Percentiles rank a stretch among this genome's conserved stretches.
phyloP scores from a whole-genome alignment of 495 filamentous ascomycete genomes.

The Elaphomyces granulatus region DNA sequence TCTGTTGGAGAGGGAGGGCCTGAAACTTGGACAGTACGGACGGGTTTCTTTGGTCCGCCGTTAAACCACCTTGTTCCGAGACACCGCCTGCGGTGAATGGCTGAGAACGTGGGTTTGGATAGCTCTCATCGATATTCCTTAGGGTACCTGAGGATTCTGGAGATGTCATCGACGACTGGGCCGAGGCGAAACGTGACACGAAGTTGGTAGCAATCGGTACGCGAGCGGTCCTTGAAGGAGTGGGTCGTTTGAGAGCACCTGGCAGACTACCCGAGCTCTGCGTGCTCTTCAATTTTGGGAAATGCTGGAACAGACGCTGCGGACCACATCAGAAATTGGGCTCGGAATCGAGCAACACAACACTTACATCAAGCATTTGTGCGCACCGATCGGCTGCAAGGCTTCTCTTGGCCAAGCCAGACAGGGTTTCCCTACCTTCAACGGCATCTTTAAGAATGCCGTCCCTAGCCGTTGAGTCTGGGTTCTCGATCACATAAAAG shows the following conservation, averaged over 20 bases:
- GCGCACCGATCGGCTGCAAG: conserved; percentile 80
- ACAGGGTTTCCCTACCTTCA: conserved; percentile 70
- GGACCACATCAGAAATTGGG: too few relatives aligned
- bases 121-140: conserved; percentile 22
- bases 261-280: conserved; percentile 25
- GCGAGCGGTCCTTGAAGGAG: conserved; percentile 12
- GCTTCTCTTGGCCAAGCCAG: conserved; percentile 63
- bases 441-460: conserved; percentile 72
- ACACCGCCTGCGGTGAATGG: too few relatives aligned
- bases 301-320: conserved; percentile 62
- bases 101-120: too few relatives aligned
- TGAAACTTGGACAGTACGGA: too few relatives aligned
- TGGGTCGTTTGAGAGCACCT: conserved; percentile 32
- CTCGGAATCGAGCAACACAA: too few relatives aligned
- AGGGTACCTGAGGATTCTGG: conserved; percentile 12
- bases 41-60: too few relatives aligned
- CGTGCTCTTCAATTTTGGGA: conserved; percentile 52
- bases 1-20: too few relatives aligned
- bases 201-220: conserved; percentile 6
- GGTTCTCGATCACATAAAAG: conserved; percentile 85
- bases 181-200: conserved; percentile 17
- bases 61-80: too few relatives aligned
- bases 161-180: conserved; percentile 12
- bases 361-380: conserved; percentile 51
- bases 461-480: conserved; percentile 57